phyloP scores from a whole-genome alignment of 768 basidiomycete species.

The Rubroboletus satanas region DNA sequence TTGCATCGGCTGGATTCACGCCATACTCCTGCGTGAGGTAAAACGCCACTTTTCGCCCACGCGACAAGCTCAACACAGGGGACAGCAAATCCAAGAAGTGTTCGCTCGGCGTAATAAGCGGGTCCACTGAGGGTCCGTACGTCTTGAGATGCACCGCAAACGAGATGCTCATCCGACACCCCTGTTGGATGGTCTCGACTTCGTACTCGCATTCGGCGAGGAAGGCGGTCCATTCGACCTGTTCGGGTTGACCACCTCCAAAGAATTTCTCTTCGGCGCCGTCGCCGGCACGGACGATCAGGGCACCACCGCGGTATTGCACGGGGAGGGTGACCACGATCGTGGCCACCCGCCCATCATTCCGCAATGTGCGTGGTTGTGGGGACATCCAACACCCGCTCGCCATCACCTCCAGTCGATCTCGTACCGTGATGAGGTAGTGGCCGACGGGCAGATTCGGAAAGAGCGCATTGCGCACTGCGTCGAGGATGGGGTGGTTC shows the following conservation, averaged over 20 bases:
- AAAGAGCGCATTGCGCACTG: conserved; percentile 68
- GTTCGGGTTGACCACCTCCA: conserved; percentile 56
- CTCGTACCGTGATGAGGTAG: conserved; percentile 63
- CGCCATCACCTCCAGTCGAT: conserved; percentile 66
- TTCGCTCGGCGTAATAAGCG: conserved; percentile 70
- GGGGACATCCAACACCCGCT: conserved; percentile 55
- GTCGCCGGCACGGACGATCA: conserved; percentile 54
- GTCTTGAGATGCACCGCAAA: conserved; percentile 69
- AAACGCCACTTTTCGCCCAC: conserved; percentile 71
- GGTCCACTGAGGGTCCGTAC: conserved; percentile 61
- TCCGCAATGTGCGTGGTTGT: conserved; percentile 50
- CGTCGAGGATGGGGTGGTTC: conserved; percentile 79
- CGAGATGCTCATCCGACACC: conserved; percentile 64
- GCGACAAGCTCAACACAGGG: conserved; percentile 66
- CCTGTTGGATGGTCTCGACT: conserved; percentile 66
- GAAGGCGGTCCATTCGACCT: conserved; percentile 79
- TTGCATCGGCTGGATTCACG: conserved; percentile 62
- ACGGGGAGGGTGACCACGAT: conserved; percentile 72
- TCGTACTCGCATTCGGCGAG: conserved; percentile 72
- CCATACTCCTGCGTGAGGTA: conserved; percentile 66
- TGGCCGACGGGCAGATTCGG: conserved; percentile 65
- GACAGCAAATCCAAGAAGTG: conserved; percentile 67
- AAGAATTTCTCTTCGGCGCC: conserved; percentile 60
- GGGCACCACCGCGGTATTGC: conserved; percentile 64
- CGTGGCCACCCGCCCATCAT: conserved; percentile 70